Conservation (phyloP, 768 basidiomycete species). For the Terana coerulea region DNA sequence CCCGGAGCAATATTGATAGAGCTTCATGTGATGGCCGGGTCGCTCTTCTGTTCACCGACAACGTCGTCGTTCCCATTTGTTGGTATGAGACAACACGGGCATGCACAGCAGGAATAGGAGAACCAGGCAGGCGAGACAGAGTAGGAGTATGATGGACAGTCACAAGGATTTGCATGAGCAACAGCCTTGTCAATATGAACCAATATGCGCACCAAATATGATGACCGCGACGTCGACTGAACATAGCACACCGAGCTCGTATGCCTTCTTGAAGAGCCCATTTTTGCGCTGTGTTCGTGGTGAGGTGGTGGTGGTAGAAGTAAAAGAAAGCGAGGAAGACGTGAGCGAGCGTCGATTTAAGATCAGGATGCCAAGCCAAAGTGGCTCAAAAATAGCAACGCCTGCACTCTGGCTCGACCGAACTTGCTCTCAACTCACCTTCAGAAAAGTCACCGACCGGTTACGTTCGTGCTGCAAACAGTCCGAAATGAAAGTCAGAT, state of each 20-base stretch:
- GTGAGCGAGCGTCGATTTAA: constrained; percentile 12
- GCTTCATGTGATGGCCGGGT: constrained; percentile 73
- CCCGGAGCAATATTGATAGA: constrained; percentile 76
- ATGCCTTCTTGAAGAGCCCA: constrained; percentile 88
- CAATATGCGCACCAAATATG: constrained; percentile 59
- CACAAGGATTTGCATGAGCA: neutral
- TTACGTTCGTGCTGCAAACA: constrained; percentile 84
- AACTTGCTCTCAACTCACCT: constrained; percentile 36
- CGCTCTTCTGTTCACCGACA: constrained; percentile 58
- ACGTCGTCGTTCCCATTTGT: too few species aligned
- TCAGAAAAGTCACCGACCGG: constrained; percentile 87
- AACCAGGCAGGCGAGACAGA: neutral
- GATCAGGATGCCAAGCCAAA: constrained; percentile 49
- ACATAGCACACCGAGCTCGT: constrained; percentile 87
- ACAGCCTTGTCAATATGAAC: neutral
- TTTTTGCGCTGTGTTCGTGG: constrained; percentile 65
- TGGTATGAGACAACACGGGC: too few species aligned
- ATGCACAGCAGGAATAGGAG: neutral
- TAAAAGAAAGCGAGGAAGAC: constrained; percentile 13
- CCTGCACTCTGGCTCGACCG: neutral
- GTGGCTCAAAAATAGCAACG: constrained; percentile 31
- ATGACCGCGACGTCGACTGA: constrained; percentile 87
- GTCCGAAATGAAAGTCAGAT: constrained; percentile 22
- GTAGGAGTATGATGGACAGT: neutral
- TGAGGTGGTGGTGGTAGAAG: constrained; percentile 15